Conservation (phyloP, 768 basidiomycete species). For the Sarcodon aspratus region DNA sequence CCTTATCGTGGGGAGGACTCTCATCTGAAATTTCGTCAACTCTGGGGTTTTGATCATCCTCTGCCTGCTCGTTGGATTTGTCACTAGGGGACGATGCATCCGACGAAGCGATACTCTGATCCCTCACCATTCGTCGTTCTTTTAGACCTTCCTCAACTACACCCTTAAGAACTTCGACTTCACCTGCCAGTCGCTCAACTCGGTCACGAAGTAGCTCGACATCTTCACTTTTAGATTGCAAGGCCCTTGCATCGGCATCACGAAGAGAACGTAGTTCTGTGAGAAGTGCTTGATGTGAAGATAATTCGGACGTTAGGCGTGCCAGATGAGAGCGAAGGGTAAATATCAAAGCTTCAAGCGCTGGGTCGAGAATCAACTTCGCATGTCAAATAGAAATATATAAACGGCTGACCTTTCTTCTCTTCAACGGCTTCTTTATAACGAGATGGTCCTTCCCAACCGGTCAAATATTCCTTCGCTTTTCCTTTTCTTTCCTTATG, state of each 20-base stretch:
- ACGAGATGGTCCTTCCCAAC: slow-evolving; percentile 17
- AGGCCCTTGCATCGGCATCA: slow-evolving; percentile 45
- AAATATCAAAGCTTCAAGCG: slow-evolving; percentile 68
- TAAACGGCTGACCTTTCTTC: slow-evolving; percentile 60
- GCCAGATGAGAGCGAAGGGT: slow-evolving; percentile 67
- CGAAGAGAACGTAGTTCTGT: slow-evolving; percentile 51
- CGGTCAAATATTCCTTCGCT: slow-evolving; percentile 19
- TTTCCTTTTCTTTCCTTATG: slow-evolving; percentile 23
- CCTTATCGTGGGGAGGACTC: slow-evolving; percentile 12
- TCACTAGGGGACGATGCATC: background rate
- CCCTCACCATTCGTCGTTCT: slow-evolving; percentile 50
- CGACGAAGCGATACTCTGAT: slow-evolving; percentile 16
- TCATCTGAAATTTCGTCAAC: slow-evolving; percentile 5
- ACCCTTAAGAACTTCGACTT: slow-evolving; percentile 78
- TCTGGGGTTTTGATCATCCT: background rate
- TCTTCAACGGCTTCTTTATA: slow-evolving; percentile 78
- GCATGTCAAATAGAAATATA: background rate
- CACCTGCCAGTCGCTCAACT: slow-evolving; percentile 71
- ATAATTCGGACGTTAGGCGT: slow-evolving; percentile 68
- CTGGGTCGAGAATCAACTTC: slow-evolving; percentile 23
- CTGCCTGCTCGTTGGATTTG: background rate
- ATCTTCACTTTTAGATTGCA: slow-evolving; percentile 53
- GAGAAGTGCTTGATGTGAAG: slow-evolving; percentile 64
- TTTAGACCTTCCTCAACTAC: slow-evolving; percentile 83
- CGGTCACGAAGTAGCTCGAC: slow-evolving; percentile 59